phyloP scores from a whole-genome alignment of 257 asterid species.

The Jacaranda copaia region DNA sequence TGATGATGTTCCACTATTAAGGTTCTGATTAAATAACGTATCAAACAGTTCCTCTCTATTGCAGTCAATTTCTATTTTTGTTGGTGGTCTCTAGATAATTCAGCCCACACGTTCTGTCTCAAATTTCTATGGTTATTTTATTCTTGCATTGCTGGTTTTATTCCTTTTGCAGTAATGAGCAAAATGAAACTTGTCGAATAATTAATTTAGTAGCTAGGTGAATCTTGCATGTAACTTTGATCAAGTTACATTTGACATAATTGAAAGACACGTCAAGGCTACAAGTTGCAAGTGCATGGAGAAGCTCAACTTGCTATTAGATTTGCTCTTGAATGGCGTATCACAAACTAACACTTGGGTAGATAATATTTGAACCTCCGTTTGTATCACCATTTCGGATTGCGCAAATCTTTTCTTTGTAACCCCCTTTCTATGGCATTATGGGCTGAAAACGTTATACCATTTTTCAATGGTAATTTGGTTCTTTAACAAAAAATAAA shows the following conservation, averaged over 20 bases:
- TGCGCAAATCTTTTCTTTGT: no score
- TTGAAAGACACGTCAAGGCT: constrained; percentile 2
- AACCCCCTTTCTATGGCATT: no score
- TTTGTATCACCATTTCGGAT: no score
- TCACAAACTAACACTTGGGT: constrained; percentile 1
- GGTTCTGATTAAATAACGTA: no score
- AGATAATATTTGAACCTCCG: no score
- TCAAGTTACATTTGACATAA: constrained; percentile 8
- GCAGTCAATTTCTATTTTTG: background rate
- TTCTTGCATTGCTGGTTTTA: constrained; percentile 2
- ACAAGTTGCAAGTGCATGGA: constrained; percentile 2
- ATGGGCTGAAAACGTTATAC: no score
- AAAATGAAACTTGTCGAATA: background rate
- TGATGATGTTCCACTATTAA: no score
- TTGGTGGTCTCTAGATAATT: constrained; percentile 30
- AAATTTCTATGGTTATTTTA: background rate
- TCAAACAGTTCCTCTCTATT: no score
- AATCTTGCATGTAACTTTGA: constrained; percentile 24
- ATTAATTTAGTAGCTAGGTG: background rate
- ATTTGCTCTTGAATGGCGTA: background rate
- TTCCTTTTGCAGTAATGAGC: background rate
- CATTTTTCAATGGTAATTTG: no score
- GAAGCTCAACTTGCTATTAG: background rate
- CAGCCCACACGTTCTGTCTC: background rate
- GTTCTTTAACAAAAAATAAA: no score